Percentiles rank a stretch among this genome's conserved stretches.
Conservation (phyloP, 1,284 basidiomycete species). For the Malassezia yamatoensis region DNA sequence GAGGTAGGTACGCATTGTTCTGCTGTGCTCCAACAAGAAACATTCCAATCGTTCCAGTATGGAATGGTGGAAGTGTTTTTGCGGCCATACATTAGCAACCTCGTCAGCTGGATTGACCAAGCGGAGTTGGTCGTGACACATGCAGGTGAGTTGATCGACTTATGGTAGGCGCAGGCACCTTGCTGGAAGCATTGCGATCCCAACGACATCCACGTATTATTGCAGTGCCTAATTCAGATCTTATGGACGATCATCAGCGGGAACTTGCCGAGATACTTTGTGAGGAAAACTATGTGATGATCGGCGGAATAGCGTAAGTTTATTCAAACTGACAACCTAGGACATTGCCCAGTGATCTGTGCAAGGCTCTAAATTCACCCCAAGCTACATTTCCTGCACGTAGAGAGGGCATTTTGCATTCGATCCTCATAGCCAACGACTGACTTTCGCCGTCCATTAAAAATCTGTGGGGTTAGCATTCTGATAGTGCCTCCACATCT, state of each 20-base stretch:
- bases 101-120: conserved; percentile 50
- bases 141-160: conserved; percentile 60
- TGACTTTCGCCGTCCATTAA: too few relatives aligned
- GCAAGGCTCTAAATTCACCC: too few relatives aligned
- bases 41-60: too few relatives aligned
- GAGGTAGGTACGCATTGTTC: neutral
- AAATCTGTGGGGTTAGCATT: too few relatives aligned
- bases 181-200: conserved; percentile 70
- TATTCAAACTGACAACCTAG: neutral
- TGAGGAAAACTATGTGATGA: neutral
- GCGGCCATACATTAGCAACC: conserved; percentile 25
- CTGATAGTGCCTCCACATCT: neutral
- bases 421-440: too few relatives aligned
- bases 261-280: conserved; percentile 63
- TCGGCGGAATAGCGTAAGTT: conserved; percentile 9
- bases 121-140: conserved; percentile 79
- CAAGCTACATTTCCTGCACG: neutral
- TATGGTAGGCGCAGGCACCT: conserved; percentile 74
- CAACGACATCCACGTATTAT: conserved; percentile 58
- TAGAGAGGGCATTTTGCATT: neutral
- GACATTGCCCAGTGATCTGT: too few relatives aligned
- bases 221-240: conserved; percentile 74
- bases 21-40: too few relatives aligned
- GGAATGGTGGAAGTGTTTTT: conserved; percentile 18
- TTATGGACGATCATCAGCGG: conserved; percentile 87